Conservation (phyloP, 306 rosid genomes). For the Cicer judaicum region DNA sequence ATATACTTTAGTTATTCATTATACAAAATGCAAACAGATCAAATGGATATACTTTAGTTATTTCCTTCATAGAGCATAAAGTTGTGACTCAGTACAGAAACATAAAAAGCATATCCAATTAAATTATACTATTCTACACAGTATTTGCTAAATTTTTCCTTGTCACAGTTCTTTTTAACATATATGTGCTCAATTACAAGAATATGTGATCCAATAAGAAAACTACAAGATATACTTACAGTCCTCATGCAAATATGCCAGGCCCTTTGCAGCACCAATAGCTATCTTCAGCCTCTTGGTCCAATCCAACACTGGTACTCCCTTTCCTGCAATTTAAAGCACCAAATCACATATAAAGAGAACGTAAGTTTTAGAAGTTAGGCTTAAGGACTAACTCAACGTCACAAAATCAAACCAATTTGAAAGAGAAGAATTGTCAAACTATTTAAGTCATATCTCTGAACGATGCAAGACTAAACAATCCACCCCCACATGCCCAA, state of each 20-base stretch:
- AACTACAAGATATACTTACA: constrained; percentile 63
- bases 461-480: neutral
- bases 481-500: neutral
- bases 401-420: neutral
- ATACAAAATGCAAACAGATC: constrained; percentile 18
- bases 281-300: constrained; percentile 80
- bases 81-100: no score
- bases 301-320: constrained; percentile 82
- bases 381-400: neutral
- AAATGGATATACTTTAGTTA: neutral
- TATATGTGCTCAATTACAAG: no score
- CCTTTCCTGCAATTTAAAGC: constrained; percentile 56
- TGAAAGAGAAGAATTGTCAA: neutral
- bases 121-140: no score
- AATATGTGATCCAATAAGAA: neutral
- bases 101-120: no score
- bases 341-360: constrained; percentile 15
- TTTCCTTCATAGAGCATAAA: no score
- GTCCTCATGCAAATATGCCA: constrained; percentile 94
- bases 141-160: no score
- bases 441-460: neutral
- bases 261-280: constrained; percentile 86
- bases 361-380: neutral
- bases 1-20: constrained; percentile 46
- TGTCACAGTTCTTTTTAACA: no score